Percentiles rank a stretch among this genome's conserved stretches.
Conservation (phyloP, 2,329 filamentous ascomycete species). For the Stachybotrys elegans region DNA sequence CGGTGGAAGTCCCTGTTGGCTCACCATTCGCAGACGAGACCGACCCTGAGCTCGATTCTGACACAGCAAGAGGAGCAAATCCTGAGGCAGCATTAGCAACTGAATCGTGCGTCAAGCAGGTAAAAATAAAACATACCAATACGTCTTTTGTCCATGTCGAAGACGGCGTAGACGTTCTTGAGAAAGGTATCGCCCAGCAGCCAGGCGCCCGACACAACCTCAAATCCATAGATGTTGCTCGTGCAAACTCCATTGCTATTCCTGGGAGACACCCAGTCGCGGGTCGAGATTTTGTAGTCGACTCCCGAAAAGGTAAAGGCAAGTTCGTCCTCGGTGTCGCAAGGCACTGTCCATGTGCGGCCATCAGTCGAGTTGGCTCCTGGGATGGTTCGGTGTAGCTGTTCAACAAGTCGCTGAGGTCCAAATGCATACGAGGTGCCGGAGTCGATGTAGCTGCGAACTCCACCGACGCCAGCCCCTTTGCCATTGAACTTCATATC, state of each 20-base stretch:
- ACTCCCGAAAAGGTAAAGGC: constrained; percentile 64
- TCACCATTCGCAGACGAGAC: neutral
- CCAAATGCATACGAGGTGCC: constrained; percentile 78
- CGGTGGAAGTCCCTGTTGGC: neutral
- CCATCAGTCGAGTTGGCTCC: constrained; percentile 53
- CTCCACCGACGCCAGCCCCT: constrained; percentile 47
- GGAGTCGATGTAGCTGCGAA: constrained; percentile 72
- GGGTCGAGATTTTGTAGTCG: constrained; percentile 59
- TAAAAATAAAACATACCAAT: constrained; percentile 56
- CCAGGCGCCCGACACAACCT: constrained; percentile 65
- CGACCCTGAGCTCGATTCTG: no score
- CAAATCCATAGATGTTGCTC: constrained; percentile 70
- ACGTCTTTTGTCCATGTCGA: constrained; percentile 65
- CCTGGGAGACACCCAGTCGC: constrained; percentile 62
- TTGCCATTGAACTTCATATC: constrained; percentile 59
- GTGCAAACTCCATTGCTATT: constrained; percentile 45
- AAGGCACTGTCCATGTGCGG: constrained; percentile 67
- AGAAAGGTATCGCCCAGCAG: constrained; percentile 81
- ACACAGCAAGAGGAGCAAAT: constrained; percentile 1
- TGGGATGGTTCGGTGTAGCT: constrained; percentile 63
- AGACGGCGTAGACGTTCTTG: constrained; percentile 85
- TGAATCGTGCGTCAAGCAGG: no score
- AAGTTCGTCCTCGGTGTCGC: constrained; percentile 56
- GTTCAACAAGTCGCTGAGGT: constrained; percentile 59
- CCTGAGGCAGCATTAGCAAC: constrained; percentile 8